Evolutionary conservation across 768 basidiomycete species (phyloP).

Genomic region (Boletus tomentosulus): DNA sequence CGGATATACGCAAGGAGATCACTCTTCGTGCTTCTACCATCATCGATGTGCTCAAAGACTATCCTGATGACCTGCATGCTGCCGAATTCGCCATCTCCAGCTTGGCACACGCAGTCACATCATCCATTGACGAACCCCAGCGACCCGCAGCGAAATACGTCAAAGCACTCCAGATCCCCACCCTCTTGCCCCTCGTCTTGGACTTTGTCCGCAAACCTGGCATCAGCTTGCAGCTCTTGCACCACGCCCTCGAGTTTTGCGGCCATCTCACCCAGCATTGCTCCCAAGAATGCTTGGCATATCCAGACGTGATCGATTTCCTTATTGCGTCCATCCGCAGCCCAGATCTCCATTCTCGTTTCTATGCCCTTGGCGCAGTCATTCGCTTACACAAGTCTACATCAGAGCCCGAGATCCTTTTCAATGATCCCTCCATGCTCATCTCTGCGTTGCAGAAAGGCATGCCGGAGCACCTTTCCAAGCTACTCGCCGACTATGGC

Average conservation of each 20-base stretch:
- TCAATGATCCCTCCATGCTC: constrained; percentile 48
- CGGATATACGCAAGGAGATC: constrained; percentile 46
- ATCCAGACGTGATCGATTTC: constrained; percentile 43
- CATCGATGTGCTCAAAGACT: too few species aligned
- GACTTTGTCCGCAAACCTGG: constrained; percentile 42
- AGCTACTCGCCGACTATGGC: constrained; percentile 49
- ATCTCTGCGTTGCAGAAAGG: constrained; percentile 39
- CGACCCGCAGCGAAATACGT: constrained; percentile 37
- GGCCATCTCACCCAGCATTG: constrained; percentile 42
- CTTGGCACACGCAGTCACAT: constrained; percentile 48
- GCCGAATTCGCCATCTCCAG: constrained; percentile 49
- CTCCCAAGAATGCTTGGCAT: constrained; percentile 41
- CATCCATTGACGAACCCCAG: constrained; percentile 41
- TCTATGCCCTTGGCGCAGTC: constrained; percentile 49
- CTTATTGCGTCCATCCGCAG: constrained; percentile 55
- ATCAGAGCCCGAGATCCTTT: constrained; percentile 42
- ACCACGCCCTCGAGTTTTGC: constrained; percentile 51
- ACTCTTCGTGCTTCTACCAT: too few species aligned
- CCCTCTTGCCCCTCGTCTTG: constrained; percentile 41
- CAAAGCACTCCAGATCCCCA: constrained; percentile 40
- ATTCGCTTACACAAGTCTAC: constrained; percentile 52
- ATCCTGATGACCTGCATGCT: constrained; percentile 47
- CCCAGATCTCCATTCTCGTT: constrained; percentile 50
- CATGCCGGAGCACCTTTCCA: constrained; percentile 43
- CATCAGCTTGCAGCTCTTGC: constrained; percentile 40